phyloP scores from a whole-genome alignment of 768 basidiomycete species.

The Panus rudis region DNA sequence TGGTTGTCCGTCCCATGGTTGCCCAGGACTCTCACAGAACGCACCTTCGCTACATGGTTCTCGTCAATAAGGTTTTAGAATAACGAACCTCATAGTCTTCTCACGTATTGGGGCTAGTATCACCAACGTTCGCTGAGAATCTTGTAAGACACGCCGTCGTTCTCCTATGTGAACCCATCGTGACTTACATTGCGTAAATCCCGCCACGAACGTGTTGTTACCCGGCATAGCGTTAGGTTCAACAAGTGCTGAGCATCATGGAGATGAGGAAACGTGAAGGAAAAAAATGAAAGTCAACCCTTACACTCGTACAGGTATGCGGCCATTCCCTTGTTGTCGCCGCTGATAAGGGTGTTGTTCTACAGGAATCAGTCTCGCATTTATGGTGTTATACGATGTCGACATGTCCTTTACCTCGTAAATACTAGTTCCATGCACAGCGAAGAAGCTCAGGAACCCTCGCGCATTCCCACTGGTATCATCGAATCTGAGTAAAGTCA shows the following conservation, averaged over 20 bases:
- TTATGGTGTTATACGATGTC: not conserved
- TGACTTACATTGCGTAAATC: conserved; percentile 61
- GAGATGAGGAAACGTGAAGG: conserved; percentile 1
- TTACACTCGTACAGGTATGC: conserved; percentile 70
- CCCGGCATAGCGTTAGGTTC: conserved; percentile 66
- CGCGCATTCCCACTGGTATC: conserved; percentile 49
- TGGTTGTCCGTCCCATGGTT: conserved; percentile 55
- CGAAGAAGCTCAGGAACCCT: conserved; percentile 68
- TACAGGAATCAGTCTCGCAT: conserved; percentile 18
- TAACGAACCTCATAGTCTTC: conserved; percentile 18
- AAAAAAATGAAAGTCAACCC: too few relatives aligned
- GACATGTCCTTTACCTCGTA: conserved; percentile 49
- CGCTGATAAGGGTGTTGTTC: conserved; percentile 79
- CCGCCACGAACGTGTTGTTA: conserved; percentile 63
- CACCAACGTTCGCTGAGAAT: conserved; percentile 65
- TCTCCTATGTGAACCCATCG: too few relatives aligned
- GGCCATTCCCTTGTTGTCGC: conserved; percentile 85
- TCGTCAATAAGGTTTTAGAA: not conserved
- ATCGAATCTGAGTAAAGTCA: conserved; percentile 62
- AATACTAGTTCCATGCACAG: conserved; percentile 77
- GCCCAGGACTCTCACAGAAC: conserved; percentile 71
- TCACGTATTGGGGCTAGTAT: conserved; percentile 75
- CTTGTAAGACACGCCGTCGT: too few relatives aligned
- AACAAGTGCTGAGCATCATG: conserved; percentile 24
- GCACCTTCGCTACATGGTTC: conserved; percentile 46